A percentile compares a stretch with the other conserved stretches of the same genome.
Evolutionary conservation across 2,329 filamentous ascomycete genomes (phyloP).

Genomic region (Samsoniella hepiali): DNA sequence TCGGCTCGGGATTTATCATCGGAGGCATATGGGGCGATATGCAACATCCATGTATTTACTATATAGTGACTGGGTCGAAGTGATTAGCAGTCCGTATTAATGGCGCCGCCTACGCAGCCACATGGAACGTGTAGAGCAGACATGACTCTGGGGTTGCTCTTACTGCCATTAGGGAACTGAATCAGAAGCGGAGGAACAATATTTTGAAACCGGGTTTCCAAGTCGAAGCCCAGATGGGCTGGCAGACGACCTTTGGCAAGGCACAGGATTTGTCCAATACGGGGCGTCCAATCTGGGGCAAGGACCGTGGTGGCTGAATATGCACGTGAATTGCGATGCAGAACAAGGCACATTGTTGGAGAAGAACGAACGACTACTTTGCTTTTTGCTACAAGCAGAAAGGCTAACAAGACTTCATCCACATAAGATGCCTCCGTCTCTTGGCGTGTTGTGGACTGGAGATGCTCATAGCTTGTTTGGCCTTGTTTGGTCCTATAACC

Average conservation of each 20-base stretch:
- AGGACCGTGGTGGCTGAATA: conserved; percentile 2
- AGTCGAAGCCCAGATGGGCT: not conserved
- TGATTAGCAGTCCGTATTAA: not conserved
- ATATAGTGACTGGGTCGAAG: not conserved
- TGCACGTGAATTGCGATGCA: conserved; percentile 2
- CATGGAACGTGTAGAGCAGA: not conserved
- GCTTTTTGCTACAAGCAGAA: not conserved
- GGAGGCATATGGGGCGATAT: not conserved
- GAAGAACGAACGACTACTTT: not conserved
- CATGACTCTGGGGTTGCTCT: not conserved
- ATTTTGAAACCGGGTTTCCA: not conserved
- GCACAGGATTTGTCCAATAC: not conserved
- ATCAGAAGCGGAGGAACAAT: not conserved
- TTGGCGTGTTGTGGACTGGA: not conserved
- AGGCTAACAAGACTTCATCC: not conserved
- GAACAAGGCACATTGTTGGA: not conserved
- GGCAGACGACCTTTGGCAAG: not conserved
- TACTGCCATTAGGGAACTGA: not conserved
- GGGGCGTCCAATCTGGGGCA: conserved; percentile 6
- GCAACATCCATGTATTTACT: not conserved
- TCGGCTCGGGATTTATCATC: not conserved
- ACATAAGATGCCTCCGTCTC: not conserved
- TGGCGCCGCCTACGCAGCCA: not conserved
- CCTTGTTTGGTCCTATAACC: not conserved
- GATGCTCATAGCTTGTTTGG: not conserved